Evolutionary conservation across 202 grass and related monocot species (phyloP), one percentile per base, ranked within the genome.

Genomic region (Bolboschoenoplectus hybrid): DNA sequence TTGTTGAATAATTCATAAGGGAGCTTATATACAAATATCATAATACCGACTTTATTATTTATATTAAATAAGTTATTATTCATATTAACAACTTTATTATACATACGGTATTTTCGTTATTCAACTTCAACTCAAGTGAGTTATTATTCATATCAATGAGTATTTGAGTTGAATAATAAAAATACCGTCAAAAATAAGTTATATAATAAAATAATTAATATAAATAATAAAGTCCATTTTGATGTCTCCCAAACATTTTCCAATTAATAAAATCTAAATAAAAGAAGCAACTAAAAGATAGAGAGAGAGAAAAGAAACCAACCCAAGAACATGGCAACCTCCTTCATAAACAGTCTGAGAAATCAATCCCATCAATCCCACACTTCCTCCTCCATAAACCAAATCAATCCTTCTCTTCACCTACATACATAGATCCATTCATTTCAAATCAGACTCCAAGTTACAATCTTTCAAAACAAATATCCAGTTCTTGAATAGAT

Each of bases 301-400:
- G 16, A 68, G 0, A 55, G 11, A 43, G 46, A 63, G 38, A 73
- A 84, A 20, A 68, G 44, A 46, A 39, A 61, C 26, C 8, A 45
- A 86, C 97, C 97, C 97, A 68, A 94, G 92, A 84, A 99, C 97
- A 77, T 84, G 84, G 75, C 93, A 94, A 80, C 93, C 93, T 38
- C 97, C 97, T 75, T 93, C 93, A 74, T 85, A 70, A 88, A 99
- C 97, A 7, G 90, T 94, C 78, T 87, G 93, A 84, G 97, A 94
- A 86, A 99, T 94, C 88, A 99, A 78, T 19, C 97, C 97, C 97
- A 99, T 99, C 83, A 99, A 60, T 84, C 97, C 97, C 83, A 97
- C 84, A 76, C 97, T 99, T 40, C 97, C 93, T 61, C 97, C 97
- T 85, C 97, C 97, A 68, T 99, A 99, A 85, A 99, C 89, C 87